Evolutionary conservation across 495 filamentous ascomycete species (phyloP).

Genomic region (Penicillium herquei): DNA sequence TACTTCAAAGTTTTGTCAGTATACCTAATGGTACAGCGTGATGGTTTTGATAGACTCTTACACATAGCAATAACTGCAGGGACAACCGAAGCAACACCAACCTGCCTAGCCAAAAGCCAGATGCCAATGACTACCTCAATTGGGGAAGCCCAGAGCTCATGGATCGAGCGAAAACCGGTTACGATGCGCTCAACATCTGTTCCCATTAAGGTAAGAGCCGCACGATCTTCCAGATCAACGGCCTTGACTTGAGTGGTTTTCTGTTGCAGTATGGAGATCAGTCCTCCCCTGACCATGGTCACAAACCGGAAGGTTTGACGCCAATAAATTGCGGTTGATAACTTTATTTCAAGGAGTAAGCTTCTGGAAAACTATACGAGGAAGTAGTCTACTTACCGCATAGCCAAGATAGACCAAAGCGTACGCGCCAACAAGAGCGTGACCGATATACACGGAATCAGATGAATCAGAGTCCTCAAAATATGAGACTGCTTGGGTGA

Average conservation of each 20-base stretch:
- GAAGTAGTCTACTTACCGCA: conserved; percentile 28
- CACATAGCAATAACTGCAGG: conserved; percentile 39
- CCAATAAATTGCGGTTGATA: conserved; percentile 43
- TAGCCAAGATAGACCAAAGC: conserved; percentile 55
- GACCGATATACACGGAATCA: conserved; percentile 31
- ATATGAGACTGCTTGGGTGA: conserved; percentile 32
- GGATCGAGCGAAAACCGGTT: conserved; percentile 32
- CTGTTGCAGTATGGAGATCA: conserved; percentile 33
- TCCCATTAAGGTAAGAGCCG: conserved; percentile 53
- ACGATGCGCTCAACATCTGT: conserved; percentile 49
- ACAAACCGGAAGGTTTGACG: conserved; percentile 48
- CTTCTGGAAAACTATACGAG: no score
- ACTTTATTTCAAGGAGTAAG: no score
- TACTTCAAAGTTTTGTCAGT: neutral
- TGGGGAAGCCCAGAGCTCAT: conserved; percentile 52
- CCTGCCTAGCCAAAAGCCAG: conserved; percentile 46
- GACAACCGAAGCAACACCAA: conserved; percentile 42
- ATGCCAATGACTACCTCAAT: conserved; percentile 54
- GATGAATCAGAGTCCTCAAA: conserved; percentile 27
- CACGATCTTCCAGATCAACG: conserved; percentile 17
- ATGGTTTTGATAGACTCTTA: no score
- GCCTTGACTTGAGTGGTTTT: conserved; percentile 27
- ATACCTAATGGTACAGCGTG: no score
- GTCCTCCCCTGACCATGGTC: conserved; percentile 52
- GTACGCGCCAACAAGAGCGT: conserved; percentile 57